These are phyloP conservation scores for Aspergillus ibericus DNA, from an alignment of 2,329 filamentous ascomycete genomes.

Conservation along the genomic window DNA sequence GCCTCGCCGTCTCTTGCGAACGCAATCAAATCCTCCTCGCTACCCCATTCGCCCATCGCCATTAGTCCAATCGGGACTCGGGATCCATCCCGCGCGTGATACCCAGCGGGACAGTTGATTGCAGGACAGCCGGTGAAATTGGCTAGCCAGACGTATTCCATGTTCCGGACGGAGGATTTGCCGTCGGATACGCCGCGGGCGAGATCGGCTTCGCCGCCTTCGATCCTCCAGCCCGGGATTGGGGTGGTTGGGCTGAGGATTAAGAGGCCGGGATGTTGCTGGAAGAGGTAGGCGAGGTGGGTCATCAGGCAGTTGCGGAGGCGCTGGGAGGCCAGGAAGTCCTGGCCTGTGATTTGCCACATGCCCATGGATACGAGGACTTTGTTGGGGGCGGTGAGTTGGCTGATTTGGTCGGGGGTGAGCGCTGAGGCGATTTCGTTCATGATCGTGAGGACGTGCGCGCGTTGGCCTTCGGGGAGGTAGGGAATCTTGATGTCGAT, in stretches of 20 bases:
- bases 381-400: slow-evolving; percentile 67
- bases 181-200: slow-evolving; percentile 68
- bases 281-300: slow-evolving; percentile 71
- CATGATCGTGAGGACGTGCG: slow-evolving; percentile 76
- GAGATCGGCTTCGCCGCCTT: slow-evolving; percentile 57
- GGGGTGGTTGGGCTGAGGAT: slow-evolving; percentile 78
- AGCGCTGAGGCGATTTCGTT: slow-evolving; percentile 63
- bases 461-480: slow-evolving; percentile 69
- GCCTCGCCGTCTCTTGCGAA: slow-evolving; percentile 55
- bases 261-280: slow-evolving; percentile 70
- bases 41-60: slow-evolving; percentile 57
- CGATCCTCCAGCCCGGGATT: slow-evolving; percentile 70
- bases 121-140: slow-evolving; percentile 80
- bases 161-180: slow-evolving; percentile 70
- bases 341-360: slow-evolving; percentile 63
- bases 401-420: slow-evolving; percentile 52
- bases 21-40: slow-evolving; percentile 53
- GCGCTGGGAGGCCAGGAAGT: slow-evolving; percentile 71
- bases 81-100: slow-evolving; percentile 46
- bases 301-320: slow-evolving; percentile 75
- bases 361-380: slow-evolving; percentile 65
- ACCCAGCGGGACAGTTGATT: slow-evolving; percentile 73
- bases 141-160: slow-evolving; percentile 83
- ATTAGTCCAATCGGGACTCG: slow-evolving; percentile 54
- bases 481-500: slow-evolving; percentile 55